Conservation (phyloP, 176 grass and related monocot species). For the Raddia distichophylla region DNA sequence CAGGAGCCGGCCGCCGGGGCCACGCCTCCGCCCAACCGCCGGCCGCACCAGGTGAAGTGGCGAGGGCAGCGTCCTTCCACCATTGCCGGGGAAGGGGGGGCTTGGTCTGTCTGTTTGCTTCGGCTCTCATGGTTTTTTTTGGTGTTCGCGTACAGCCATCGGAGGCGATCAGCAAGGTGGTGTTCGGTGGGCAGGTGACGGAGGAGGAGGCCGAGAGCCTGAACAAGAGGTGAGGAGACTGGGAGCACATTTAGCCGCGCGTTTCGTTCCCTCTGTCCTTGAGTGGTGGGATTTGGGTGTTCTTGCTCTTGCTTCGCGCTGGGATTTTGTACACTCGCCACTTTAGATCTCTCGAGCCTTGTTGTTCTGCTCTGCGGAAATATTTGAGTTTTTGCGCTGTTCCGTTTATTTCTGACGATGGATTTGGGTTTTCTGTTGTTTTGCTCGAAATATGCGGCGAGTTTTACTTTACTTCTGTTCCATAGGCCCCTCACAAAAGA, state of each 20-base stretch:
- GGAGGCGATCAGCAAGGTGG: constrained; percentile 85
- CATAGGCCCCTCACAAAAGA: not conserved
- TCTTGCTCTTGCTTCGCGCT: constrained; percentile 17
- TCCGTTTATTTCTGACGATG: constrained; percentile 12
- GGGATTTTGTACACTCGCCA: not conserved
- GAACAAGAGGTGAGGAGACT: constrained; percentile 86
- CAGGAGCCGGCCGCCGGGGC: constrained; percentile 37
- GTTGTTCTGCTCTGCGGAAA: not conserved
- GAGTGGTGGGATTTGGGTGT: not conserved
- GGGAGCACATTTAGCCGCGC: not conserved
- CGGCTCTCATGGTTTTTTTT: not conserved
- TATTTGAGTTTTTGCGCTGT: not conserved
- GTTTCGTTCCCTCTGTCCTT: not conserved
- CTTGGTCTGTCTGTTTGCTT: not conserved
- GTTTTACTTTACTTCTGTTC: not conserved
- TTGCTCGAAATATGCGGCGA: not conserved
- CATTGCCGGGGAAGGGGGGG: constrained; percentile 8
- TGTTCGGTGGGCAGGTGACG: constrained; percentile 91
- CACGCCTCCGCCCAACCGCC: constrained; percentile 49
- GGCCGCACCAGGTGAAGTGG: constrained; percentile 61
- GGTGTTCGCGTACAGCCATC: constrained; percentile 59
- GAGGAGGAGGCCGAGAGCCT: constrained; percentile 93
- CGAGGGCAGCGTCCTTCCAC: not conserved
- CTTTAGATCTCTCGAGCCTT: constrained; percentile 39
- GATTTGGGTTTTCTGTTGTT: constrained; percentile 26